phyloP scores from a whole-genome alignment of 257 asterid species.

The Penstemon newberryi region DNA sequence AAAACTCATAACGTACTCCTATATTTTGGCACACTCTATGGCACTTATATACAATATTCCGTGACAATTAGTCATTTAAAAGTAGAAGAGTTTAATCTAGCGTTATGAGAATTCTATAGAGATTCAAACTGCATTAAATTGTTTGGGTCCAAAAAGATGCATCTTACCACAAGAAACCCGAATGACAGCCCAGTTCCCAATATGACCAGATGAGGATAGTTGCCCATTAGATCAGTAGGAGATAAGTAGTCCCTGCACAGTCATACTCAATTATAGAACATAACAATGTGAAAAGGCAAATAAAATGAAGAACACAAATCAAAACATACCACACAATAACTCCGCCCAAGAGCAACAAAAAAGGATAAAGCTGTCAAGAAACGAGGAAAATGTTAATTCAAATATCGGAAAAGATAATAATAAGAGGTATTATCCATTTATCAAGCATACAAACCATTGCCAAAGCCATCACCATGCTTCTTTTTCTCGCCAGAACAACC shows the following conservation, averaged over 20 bases:
- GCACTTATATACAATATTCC: background rate
- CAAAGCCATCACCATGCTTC: slow-evolving; percentile 78
- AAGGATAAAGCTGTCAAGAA: slow-evolving; percentile 76
- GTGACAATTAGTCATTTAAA: background rate
- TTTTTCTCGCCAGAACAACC: slow-evolving; percentile 79
- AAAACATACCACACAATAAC: slow-evolving; percentile 68
- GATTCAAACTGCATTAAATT: background rate
- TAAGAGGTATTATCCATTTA: slow-evolving; percentile 11
- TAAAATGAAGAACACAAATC: slow-evolving; percentile 14
- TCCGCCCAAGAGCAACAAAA: slow-evolving; percentile 70
- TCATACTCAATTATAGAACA: slow-evolving; percentile 26
- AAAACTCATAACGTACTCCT: background rate
- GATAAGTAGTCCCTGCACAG: slow-evolving; percentile 78
- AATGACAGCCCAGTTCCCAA: slow-evolving; percentile 90
- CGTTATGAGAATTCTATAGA: slow-evolving; percentile 6
- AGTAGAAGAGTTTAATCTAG: background rate
- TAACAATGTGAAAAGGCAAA: slow-evolving; percentile 3
- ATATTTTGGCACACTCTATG: background rate
- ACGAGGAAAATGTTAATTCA: slow-evolving; percentile 24
- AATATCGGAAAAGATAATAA: background rate
- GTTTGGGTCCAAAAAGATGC: slow-evolving; percentile 9
- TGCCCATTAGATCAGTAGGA: slow-evolving; percentile 64
- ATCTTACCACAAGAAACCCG: slow-evolving; percentile 93
- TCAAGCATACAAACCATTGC: slow-evolving; percentile 62
- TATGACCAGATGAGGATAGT: slow-evolving; percentile 65